Evolutionary conservation across 495 filamentous ascomycete species (phyloP).

Genomic region (Sordaria brevicollis): DNA sequence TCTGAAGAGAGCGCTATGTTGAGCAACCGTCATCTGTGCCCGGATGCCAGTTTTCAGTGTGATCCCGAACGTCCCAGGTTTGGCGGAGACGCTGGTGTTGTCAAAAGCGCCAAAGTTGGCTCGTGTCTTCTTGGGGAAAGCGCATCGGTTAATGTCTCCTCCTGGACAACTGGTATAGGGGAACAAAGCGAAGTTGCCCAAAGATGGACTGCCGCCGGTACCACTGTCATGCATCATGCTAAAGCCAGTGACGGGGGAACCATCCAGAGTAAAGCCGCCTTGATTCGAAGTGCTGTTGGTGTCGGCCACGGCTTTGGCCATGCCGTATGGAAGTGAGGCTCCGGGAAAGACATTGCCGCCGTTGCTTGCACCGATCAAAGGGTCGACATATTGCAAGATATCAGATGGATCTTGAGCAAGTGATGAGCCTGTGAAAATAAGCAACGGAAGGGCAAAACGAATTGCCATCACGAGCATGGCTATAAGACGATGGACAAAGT

Average conservation of each 20-base stretch:
- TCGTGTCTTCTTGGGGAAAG: slow-evolving; percentile 42
- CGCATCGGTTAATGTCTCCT: slow-evolving; percentile 55
- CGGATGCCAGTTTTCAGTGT: slow-evolving; percentile 46
- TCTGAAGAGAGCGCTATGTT: slow-evolving; percentile 56
- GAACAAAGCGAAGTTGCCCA: slow-evolving; percentile 71
- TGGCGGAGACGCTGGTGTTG: slow-evolving; percentile 43
- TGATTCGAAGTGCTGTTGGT: slow-evolving; percentile 53
- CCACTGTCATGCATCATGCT: slow-evolving; percentile 61
- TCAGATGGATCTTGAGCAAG: slow-evolving; percentile 21
- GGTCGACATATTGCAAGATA: slow-evolving; percentile 37
- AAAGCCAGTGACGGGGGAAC: slow-evolving; percentile 52
- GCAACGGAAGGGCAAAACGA: slow-evolving; percentile 2
- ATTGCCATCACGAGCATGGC: neutral
- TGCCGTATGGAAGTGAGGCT: slow-evolving; percentile 62
- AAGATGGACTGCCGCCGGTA: slow-evolving; percentile 55
- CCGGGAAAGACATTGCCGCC: slow-evolving; percentile 70
- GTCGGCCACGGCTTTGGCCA: slow-evolving; percentile 72
- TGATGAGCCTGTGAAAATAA: neutral
- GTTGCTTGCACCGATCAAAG: slow-evolving; percentile 49
- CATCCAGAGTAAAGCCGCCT: slow-evolving; percentile 63
- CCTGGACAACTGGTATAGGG: slow-evolving; percentile 52
- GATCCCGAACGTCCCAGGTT: slow-evolving; percentile 59
- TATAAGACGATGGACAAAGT: neutral
- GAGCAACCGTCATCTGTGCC: slow-evolving; percentile 59
- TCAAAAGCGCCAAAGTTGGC: slow-evolving; percentile 28